Base-by-base conservation (phyloP, 2,329 filamentous ascomycete species). In the Thelonectria rubi region DNA sequence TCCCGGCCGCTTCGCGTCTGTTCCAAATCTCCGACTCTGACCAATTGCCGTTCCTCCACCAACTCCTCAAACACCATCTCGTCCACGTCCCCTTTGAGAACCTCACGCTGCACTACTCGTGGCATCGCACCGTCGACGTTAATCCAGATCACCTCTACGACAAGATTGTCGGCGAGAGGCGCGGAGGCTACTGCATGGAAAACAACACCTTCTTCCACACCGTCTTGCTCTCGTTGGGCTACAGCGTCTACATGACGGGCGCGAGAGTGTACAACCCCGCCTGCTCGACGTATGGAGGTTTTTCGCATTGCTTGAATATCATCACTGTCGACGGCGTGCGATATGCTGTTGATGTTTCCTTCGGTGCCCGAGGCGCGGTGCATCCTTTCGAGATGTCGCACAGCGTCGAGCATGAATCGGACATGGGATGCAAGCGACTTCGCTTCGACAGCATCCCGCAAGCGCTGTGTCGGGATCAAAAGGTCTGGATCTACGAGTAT, bases 331-430 rank as follows among this genome's bases (percentile, higher is more conserved):
- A 77, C 9, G 73, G 74, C 21, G 76, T 77, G 40, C 74, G 76
- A 40, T 84, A 82, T 71, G 74, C 83, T 64, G 78, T 86, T 37
- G 88, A 90, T 69, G 84, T 89, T 12, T 86, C 84, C 20, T 89
- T 88, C 68, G 87, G 87, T n/a, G 80, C 80, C 49, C 80, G 84
- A 63, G 70, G 68, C 11, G 56, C 77, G 3, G 63, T 69, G 15
- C 55, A 65, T 0, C 78, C 78, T 3, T 48, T 80, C 0, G 75
- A 69, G 0, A 65, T 80, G 1, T 64, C 69, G 2, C 12, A 54
- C 2, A 53, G 39, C 10, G 17, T 8, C 39, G 70, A 75, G 45
- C 57, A 66, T 10, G 80, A 81, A 24, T 86, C 6, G 75, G 76
- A 0, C 79, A 80, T 2, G 76, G 78, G 7, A 73, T 49, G 81